Conservation (phyloP, 2,329 filamentous ascomycete genomes). For the Colletotrichum lupini region DNA sequence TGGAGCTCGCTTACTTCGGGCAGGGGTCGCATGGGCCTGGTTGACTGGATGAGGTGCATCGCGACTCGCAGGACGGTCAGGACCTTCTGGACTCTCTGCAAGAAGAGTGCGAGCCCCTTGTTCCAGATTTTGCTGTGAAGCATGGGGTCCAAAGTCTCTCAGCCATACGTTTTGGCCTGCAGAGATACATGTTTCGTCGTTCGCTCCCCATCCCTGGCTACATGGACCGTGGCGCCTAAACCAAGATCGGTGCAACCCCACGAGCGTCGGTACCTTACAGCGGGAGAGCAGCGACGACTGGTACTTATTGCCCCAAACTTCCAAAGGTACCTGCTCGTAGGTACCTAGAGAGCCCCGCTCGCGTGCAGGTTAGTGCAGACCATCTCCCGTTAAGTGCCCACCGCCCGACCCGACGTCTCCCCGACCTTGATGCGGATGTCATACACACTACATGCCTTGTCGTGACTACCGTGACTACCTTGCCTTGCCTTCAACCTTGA, state of each 20-base stretch:
- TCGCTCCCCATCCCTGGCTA: conserved; percentile 12
- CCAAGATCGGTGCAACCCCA: conserved; percentile 28
- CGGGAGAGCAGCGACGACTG: conserved; percentile 7
- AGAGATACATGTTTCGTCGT: conserved; percentile 24
- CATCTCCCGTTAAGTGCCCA: conserved; percentile 31
- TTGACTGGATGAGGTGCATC: conserved; percentile 39
- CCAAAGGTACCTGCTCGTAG: background rate
- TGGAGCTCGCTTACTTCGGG: conserved; percentile 30
- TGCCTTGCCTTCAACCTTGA: background rate
- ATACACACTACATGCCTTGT: background rate
- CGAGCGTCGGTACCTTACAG: conserved; percentile 11
- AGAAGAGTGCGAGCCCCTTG: conserved; percentile 26
- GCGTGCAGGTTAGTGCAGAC: conserved; percentile 16
- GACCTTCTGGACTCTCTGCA: background rate
- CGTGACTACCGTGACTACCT: too few relatives aligned
- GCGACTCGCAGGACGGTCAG: background rate
- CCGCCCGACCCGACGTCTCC: background rate
- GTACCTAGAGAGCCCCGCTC: background rate
- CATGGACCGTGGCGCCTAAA: conserved; percentile 20
- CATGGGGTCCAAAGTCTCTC: conserved; percentile 16
- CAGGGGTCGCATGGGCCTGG: conserved; percentile 29
- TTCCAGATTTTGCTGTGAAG: conserved; percentile 35
- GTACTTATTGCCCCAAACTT: conserved; percentile 1
- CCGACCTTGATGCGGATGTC: background rate
- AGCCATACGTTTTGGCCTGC: conserved; percentile 17